Base-by-base conservation (phyloP, 2,329 filamentous ascomycete genomes). In the Capronia americana region DNA sequence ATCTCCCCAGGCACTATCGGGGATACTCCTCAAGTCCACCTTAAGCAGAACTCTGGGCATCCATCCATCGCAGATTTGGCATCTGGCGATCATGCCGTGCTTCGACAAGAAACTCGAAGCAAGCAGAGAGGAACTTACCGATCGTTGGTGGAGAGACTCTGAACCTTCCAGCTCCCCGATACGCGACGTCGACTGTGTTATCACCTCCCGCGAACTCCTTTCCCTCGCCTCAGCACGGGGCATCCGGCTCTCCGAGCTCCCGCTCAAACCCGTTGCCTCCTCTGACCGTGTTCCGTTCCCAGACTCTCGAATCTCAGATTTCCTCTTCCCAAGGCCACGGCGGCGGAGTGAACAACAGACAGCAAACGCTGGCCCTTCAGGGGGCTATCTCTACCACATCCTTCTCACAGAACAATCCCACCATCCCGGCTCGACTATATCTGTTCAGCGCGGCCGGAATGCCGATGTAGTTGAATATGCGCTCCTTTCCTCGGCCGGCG, bases 41-140 rank as follows among this genome's bases (percentile, higher is more conserved):
- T 81, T 99, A 41, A 92, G 90, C 77, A 87, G 87, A 71, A 85
- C 82, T 60, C 85, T 93, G 68, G 87, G 87, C 38, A 88, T 97
- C 57, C 79, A 89, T 0, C 90, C 93, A 0, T 88, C 89, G 69
- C 87, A 89, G 72, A 93, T 99, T 76, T 99, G 94, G 92, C 94
- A 98, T 78, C 79, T 98, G 61, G 92, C 94, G 12, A 85, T 99
- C 54, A 99, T 99, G 95, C 95, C 95, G 23, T 99, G 95, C 78
- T 98, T 99, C 77, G 95, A 99, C 78, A 99, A 99, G 83, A 99
- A 99, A 79, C 86, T 99, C 30, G 95, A 99, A 80, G 95, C 95
- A 6, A 96, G 93, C 73, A 89, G 95, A 61, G 90, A 93, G 77
- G 95, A 99, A 78, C 86, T 99, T 46, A 98, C 93, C 0, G 91